Evolutionary conservation across 176 grass and related monocot genomes (phyloP), one percentile per base, ranked within the genome.

Genomic region (Otatea glauca): DNA sequence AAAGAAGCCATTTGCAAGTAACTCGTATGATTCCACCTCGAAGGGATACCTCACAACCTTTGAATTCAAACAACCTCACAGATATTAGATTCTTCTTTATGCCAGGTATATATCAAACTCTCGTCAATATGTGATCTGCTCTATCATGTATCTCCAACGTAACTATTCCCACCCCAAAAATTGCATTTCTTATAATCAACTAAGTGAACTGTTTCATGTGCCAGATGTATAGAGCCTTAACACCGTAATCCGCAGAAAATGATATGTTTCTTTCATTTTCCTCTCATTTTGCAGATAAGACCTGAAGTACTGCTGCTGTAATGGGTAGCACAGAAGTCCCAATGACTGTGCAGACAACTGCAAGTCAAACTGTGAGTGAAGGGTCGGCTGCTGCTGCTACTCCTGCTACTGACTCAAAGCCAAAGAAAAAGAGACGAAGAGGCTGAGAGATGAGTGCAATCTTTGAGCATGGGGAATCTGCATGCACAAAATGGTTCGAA

Each of bases 371-470:
- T 75, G 38, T 56, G 43, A 92, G 38, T 11, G 75, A 82, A 86
- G 75, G 17, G 8, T 24, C 82, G 23, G 29, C 75, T 60, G 39
- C 88, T 24, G 13, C 53, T 24, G 64, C 37, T 21, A 0, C 60
- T 27, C 55, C 81, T 32, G 54, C 54, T 60, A 12, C 69, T 0
- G 91, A 86, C 62, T 38, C 80, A 2, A 93, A 90, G 88, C 93
- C 93, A 29, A 98, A 88, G 81, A 98, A 93, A 85, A 98, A 95
- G 93, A 95, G 49, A 98, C 96, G 5, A 98, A 95, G 88, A 89
- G 85, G 81, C 80, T 94, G 68, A 88, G 93, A 62, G 96, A 98
- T 49, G 90, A 92, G 73, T 92, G 93, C 75, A 39, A 29, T 94
- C 15, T 85, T 94, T 4, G 79, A 92, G 65, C 80, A 94, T 6